A percentile compares a stretch with the other conserved stretches of the same genome.
phyloP scores from a whole-genome alignment of 352 stramenopile genomes.

The Phytophthora megakarya region DNA sequence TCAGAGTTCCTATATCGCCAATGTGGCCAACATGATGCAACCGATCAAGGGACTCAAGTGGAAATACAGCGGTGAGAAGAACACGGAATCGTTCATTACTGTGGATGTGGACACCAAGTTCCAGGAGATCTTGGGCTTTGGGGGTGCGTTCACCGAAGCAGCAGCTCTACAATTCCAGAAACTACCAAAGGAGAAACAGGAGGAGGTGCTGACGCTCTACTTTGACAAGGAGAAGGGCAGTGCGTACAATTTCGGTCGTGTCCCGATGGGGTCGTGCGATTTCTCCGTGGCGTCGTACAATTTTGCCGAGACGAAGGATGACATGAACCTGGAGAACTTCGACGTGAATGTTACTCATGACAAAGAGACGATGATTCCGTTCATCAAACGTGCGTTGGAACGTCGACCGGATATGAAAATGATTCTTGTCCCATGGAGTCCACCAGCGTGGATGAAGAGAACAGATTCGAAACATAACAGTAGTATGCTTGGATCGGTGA shows the following conservation, averaged over 20 bases:
- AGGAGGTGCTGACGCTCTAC: constrained; percentile 86
- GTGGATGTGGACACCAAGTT: constrained; percentile 55
- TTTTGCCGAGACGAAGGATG: constrained; percentile 80
- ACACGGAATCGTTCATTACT: constrained; percentile 43
- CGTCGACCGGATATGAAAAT: constrained; percentile 78
- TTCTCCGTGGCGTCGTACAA: constrained; percentile 89
- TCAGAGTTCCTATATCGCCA: constrained; percentile 68
- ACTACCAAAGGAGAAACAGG: constrained; percentile 70
- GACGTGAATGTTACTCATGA: constrained; percentile 78
- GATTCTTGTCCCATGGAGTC: constrained; percentile 88
- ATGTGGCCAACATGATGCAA: constrained; percentile 69
- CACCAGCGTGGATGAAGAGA: constrained; percentile 90
- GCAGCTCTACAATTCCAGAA: constrained; percentile 86
- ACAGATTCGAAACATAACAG: constrained; percentile 47
- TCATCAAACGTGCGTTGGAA: constrained; percentile 71
- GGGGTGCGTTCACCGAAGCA: constrained; percentile 92
- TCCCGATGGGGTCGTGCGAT: constrained; percentile 91
- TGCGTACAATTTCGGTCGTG: constrained; percentile 85
- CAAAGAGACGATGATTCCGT: constrained; percentile 78
- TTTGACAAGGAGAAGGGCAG: constrained; percentile 82
- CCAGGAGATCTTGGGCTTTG: constrained; percentile 88
- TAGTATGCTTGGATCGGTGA: constrained; percentile 63
- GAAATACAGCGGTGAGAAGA: constrained; percentile 12
- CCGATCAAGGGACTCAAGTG: constrained; percentile 55
- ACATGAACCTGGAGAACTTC: constrained; percentile 79